Evolutionary conservation across 352 stramenopile genomes (phyloP), one percentile per base, ranked within the genome.

Genomic region (Thraustochytrium striatum): DNA sequence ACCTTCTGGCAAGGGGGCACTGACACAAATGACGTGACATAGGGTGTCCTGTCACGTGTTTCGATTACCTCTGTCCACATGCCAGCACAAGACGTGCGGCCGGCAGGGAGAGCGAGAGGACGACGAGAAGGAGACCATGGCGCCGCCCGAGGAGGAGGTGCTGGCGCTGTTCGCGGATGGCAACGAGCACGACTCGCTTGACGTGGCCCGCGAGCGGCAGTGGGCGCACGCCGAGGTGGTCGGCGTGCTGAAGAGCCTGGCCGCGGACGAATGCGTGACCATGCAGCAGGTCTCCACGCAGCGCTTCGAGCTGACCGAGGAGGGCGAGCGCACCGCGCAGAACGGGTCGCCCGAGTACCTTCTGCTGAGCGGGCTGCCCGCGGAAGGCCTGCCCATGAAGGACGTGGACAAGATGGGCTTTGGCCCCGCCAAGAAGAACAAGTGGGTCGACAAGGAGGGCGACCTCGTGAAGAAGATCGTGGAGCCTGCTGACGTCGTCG

Each of bases 391-490:
- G 35, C 72, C 81, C 28, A 88, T 94, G 69, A 85, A 87, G 52
- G 87, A 88, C 33, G 84, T 98, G 33, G 88, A 98, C 81, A 73
- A 84, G 25, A 92, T 98, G 83, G 95, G 94, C 11, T 92, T 98
- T 83, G 93, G 92, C 72, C 94, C 92, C 81, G 97, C 91, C 85
- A 98, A 98, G 92, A 98, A 98, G 87, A 97, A 98, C 87, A 97
- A 96, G 82, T 98, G 95, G 95, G 91, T 98, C 69, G 91, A 92
- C 65, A 91, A 98, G 72, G 91, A 98, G 85, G 94, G 94, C 81
- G 87, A 88, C 33, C 86, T 87, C n/a, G 88, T 87, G 28, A 93
- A 94, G 81, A 86, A 97, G 61, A 81, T 88, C 58, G 82, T 83
- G 9, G 35, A 84, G 2, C 82, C 84, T 8, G 35, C 30, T 9